These are phyloP conservation scores for Stephania japonica DNA, from an alignment of 164 flowering plant species.

Conservation along the genomic window DNA sequence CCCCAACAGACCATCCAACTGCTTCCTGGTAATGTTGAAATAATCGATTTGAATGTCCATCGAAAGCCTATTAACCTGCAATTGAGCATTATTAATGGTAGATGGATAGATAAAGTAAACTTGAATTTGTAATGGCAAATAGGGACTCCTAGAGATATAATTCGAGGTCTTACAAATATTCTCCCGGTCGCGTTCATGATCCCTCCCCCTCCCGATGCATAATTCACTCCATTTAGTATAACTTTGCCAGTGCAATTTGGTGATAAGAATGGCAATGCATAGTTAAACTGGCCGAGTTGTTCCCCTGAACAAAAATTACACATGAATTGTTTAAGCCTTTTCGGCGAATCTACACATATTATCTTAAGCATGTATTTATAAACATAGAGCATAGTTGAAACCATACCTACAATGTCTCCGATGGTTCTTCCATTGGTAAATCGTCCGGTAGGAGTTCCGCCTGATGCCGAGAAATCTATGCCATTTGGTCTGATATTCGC, in stretches of 20 bases:
- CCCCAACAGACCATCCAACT: slow-evolving; percentile 30
- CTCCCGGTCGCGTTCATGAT: slow-evolving; percentile 86
- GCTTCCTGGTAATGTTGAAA: slow-evolving; percentile 78
- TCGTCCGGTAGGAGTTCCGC: slow-evolving; percentile 84
- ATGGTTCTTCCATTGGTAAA: slow-evolving; percentile 92
- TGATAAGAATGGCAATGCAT: slow-evolving; percentile 65
- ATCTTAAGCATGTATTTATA: background rate
- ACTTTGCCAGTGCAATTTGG: slow-evolving; percentile 76
- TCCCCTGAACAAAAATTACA: slow-evolving; percentile 45
- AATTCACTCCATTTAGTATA: slow-evolving; percentile 71
- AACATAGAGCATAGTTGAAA: too few species aligned
- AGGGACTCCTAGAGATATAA: background rate
- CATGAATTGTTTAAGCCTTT: background rate
- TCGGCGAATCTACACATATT: background rate
- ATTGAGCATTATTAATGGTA: background rate
- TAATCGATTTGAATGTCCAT: slow-evolving; percentile 86
- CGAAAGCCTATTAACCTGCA: slow-evolving; percentile 72
- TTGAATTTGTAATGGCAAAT: too few species aligned
- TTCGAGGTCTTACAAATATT: slow-evolving; percentile 48
- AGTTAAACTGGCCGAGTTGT: slow-evolving; percentile 60
- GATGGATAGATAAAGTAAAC: too few species aligned
- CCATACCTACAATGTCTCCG: slow-evolving; percentile 82
- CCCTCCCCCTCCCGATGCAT: slow-evolving; percentile 97
- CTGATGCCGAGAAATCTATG: slow-evolving; percentile 65
- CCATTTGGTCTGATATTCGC: slow-evolving; percentile 79